Conservation (phyloP, 768 basidiomycete genomes). For the Suillus bovinus region DNA sequence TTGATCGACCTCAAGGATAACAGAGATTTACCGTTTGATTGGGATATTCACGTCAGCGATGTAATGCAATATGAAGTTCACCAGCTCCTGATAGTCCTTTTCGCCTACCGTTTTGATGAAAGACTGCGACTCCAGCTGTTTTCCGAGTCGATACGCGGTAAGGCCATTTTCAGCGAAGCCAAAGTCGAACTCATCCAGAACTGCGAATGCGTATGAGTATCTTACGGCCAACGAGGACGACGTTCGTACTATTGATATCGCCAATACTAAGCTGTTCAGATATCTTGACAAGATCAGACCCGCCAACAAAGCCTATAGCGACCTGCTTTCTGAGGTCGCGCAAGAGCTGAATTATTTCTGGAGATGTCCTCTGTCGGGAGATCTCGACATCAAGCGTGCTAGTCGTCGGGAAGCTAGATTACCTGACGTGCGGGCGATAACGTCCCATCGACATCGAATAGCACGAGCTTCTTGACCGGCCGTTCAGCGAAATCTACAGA, state of each 20-base stretch:
- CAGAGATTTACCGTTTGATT: conserved; percentile 72
- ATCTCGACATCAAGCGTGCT: conserved; percentile 13
- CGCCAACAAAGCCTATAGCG: conserved; percentile 88
- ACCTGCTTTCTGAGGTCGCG: conserved; percentile 69
- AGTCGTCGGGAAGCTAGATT: conserved; percentile 16
- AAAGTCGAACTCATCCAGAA: conserved; percentile 83
- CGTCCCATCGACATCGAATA: conserved; percentile 86
- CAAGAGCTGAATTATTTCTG: conserved; percentile 71
- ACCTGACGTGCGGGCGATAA: conserved; percentile 71
- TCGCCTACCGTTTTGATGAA: conserved; percentile 93
- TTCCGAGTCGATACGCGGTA: conserved; percentile 81
- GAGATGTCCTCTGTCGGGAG: conserved; percentile 49
- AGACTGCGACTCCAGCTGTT: conserved; percentile 71
- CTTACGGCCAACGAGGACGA: not conserved
- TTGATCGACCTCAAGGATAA: not conserved
- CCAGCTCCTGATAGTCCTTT: conserved; percentile 87
- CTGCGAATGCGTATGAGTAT: conserved; percentile 39
- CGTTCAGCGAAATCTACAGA: conserved; percentile 60
- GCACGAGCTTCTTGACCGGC: conserved; percentile 63
- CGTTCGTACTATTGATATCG: conserved; percentile 53
- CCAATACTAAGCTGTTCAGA: conserved; percentile 72
- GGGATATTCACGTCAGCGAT: conserved; percentile 92
- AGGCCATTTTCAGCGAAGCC: conserved; percentile 94
- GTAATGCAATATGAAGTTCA: conserved; percentile 92
- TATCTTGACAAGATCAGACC: conserved; percentile 90